phyloP scores from a whole-genome alignment of 331 rosid species.

The Prunus yedoensis region DNA sequence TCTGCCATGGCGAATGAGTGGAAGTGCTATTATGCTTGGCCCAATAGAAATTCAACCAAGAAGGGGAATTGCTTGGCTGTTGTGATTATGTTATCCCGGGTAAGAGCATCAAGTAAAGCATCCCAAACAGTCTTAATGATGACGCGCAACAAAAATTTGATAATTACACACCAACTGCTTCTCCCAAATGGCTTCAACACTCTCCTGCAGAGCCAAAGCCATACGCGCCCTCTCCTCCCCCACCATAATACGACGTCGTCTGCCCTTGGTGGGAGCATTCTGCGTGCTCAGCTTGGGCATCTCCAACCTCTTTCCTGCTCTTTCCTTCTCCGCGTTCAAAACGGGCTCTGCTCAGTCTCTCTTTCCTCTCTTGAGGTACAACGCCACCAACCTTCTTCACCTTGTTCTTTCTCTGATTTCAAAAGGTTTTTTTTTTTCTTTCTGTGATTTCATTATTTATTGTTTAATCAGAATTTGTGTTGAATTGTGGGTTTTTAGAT shows the following conservation, averaged over 20 bases:
- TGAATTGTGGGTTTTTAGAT: conserved; percentile 40
- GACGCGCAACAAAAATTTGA: conserved; percentile 23
- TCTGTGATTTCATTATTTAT: not conserved
- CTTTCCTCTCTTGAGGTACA: conserved; percentile 43
- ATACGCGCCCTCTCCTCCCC: conserved; percentile 6
- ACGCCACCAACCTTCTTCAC: not conserved
- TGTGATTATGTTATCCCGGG: not conserved
- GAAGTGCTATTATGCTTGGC: too few relatives aligned
- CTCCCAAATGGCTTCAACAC: conserved; percentile 51
- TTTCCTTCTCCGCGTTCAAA: conserved; percentile 43
- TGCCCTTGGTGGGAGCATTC: conserved; percentile 71
- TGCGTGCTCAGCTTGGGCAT: conserved; percentile 72
- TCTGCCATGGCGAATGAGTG: too few relatives aligned
- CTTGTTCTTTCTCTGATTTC: not conserved
- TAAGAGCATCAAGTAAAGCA: conserved; percentile 28
- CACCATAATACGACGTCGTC: conserved; percentile 63
- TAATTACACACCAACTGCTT: not conserved
- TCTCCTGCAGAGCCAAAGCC: conserved; percentile 24
- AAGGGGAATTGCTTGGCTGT: not conserved
- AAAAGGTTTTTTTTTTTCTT: not conserved
- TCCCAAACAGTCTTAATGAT: conserved; percentile 13
- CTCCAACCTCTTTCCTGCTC: conserved; percentile 44
- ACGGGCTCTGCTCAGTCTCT: conserved; percentile 53
- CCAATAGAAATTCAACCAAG: too few relatives aligned
- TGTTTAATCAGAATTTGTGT: not conserved